A percentile compares a stretch with the other conserved stretches of the same genome.
Evolutionary conservation across 495 filamentous ascomycete genomes (phyloP).

Genomic region (Elaphomyces granulatus): DNA sequence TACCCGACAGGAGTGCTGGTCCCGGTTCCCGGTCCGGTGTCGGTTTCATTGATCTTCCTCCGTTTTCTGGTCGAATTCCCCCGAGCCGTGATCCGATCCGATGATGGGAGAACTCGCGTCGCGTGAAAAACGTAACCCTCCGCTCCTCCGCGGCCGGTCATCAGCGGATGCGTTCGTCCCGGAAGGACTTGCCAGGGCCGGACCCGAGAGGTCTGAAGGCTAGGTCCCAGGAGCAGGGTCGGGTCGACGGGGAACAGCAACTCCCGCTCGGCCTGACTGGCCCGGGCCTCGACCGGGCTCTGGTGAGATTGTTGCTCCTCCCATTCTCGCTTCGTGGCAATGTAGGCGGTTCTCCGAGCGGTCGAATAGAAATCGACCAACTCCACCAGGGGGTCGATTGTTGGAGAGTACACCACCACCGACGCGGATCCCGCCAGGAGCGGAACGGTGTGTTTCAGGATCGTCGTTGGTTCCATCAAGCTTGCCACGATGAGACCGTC

Average conservation of each 20-base stretch:
- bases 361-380: constrained; percentile 71
- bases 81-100: constrained; percentile 65
- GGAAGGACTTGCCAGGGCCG: constrained; percentile 83
- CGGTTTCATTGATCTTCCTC: constrained; percentile 22
- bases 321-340: constrained; percentile 27
- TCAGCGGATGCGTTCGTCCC: constrained; percentile 81
- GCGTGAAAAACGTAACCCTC: constrained; percentile 86
- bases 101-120: constrained; percentile 61
- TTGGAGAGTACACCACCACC: constrained; percentile 70
- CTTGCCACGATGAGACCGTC: constrained; percentile 71
- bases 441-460: constrained; percentile 59
- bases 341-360: constrained; percentile 58
- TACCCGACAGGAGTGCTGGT: constrained; percentile 4
- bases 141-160: constrained; percentile 75
- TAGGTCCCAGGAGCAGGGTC: constrained; percentile 61
- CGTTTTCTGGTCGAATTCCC: constrained; percentile 52
- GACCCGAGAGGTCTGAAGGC: constrained; percentile 60
- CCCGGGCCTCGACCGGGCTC: constrained; percentile 7
- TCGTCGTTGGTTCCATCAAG: constrained; percentile 60
- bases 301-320: constrained; percentile 8
- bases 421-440: constrained; percentile 70
- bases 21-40: constrained; percentile 10
- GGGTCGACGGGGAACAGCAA: constrained; percentile 63
- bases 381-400: constrained; percentile 58
- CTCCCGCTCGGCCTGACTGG: constrained; percentile 13